Conservation (phyloP, 2,329 filamentous ascomycete genomes). For the Aspergillus pseudonomiae region DNA sequence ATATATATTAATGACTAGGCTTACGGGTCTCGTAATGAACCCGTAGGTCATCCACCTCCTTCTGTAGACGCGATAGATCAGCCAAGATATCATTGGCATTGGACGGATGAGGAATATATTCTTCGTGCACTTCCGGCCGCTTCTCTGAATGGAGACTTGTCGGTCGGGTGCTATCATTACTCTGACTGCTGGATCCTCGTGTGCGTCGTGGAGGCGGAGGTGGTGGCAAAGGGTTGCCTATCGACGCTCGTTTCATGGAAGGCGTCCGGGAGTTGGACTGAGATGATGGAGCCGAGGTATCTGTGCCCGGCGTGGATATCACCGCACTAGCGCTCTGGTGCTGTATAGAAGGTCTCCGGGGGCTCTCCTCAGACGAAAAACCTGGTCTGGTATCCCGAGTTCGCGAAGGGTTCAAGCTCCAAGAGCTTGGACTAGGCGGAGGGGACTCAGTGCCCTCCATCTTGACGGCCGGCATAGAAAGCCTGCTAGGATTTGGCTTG, state of each 20-base stretch:
- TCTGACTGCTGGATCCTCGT: constrained; percentile 46
- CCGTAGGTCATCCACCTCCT: constrained; percentile 68
- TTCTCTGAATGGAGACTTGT: constrained; percentile 22
- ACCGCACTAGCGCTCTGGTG: constrained; percentile 8
- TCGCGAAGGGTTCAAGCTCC: constrained; percentile 24
- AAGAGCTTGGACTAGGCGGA: constrained; percentile 34
- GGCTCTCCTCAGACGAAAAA: constrained; percentile 19
- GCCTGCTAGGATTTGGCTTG: constrained; percentile 34
- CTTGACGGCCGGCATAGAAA: constrained; percentile 49
- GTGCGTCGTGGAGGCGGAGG: constrained; percentile 53
- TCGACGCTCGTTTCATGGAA: constrained; percentile 34
- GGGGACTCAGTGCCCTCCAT: constrained; percentile 42
- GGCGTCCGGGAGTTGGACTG: constrained; percentile 24
- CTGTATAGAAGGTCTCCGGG: constrained; percentile 7
- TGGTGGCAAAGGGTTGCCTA: constrained; percentile 38
- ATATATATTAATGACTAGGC: constrained; percentile 26
- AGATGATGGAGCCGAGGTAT: constrained; percentile 3
- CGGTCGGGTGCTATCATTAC: constrained; percentile 31
- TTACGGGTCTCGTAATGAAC: constrained; percentile 42
- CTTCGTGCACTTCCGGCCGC: constrained; percentile 25
- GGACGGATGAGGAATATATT: constrained; percentile 40
- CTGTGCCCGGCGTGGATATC: constrained; percentile 11
- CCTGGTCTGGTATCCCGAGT: constrained; percentile 15
- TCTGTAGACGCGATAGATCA: constrained; percentile 71
- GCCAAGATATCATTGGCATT: constrained; percentile 66